A percentile compares a stretch with the other conserved stretches of the same genome.
phyloP scores from a whole-genome alignment of 2,329 filamentous ascomycete genomes.

The Fusarium paranaense region DNA sequence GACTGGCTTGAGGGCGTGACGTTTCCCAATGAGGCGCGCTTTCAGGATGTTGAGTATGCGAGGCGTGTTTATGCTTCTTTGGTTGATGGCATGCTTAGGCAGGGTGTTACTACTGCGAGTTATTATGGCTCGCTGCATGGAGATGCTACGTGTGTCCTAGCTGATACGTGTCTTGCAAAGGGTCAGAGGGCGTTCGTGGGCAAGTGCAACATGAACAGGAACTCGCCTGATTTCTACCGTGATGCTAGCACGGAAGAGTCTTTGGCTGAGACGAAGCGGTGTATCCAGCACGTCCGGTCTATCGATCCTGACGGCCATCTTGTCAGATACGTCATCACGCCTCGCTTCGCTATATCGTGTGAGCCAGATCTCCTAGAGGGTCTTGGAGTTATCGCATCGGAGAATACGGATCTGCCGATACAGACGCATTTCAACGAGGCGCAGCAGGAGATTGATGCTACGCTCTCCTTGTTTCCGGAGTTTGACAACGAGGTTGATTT shows the following conservation, averaged over 20 bases:
- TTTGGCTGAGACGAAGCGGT: slow-evolving; percentile 60
- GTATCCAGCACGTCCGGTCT: slow-evolving; percentile 59
- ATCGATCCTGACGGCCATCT: slow-evolving; percentile 59
- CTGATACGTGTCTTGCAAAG: slow-evolving; percentile 62
- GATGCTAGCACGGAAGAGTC: slow-evolving; percentile 61
- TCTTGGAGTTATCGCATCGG: slow-evolving; percentile 63
- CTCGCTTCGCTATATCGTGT: slow-evolving; percentile 72
- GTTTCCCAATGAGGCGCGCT: slow-evolving; percentile 72
- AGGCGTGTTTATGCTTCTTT: slow-evolving; percentile 61
- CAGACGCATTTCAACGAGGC: slow-evolving; percentile 78
- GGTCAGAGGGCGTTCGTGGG: slow-evolving; percentile 71
- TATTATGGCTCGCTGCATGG: slow-evolving; percentile 70
- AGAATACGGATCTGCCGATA: slow-evolving; percentile 64
- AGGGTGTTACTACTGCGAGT: slow-evolving; percentile 71
- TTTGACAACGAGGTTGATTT: slow-evolving; percentile 69
- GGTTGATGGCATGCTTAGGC: slow-evolving; percentile 68
- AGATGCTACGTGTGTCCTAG: slow-evolving; percentile 67
- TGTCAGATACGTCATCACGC: slow-evolving; percentile 65
- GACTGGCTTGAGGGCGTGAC: slow-evolving; percentile 74
- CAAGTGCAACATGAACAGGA: slow-evolving; percentile 72
- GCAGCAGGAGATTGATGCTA: slow-evolving; percentile 68
- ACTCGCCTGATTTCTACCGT: slow-evolving; percentile 65
- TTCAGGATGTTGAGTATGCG: slow-evolving; percentile 66
- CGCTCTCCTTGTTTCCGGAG: slow-evolving; percentile 65
- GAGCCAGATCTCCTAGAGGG: slow-evolving; percentile 64